Percentiles rank a stretch among this genome's conserved stretches.
Evolutionary conservation across 805 yeast genomes (phyloP).

Genomic region (Metschnikowia borealis): DNA sequence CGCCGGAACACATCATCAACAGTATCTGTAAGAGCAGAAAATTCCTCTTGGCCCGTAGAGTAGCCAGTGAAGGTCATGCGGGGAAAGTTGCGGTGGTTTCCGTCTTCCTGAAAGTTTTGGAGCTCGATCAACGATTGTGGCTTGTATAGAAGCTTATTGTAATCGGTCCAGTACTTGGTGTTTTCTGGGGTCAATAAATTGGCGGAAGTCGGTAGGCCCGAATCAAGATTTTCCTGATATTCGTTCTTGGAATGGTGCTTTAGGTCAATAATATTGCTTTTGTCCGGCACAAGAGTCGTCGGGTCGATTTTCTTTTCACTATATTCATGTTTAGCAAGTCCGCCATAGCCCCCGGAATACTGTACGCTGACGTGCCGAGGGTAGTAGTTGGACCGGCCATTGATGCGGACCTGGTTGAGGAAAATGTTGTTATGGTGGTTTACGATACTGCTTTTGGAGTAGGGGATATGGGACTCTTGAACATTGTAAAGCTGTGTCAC

Average conservation of each 20-base stretch:
- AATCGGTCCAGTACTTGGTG: constrained; percentile 77
- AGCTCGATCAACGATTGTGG: constrained; percentile 57
- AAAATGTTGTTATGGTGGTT: constrained; percentile 45
- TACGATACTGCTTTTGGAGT: constrained; percentile 40
- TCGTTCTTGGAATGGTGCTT: constrained; percentile 44
- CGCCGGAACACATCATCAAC: constrained; percentile 53
- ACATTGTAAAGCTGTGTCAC: constrained; percentile 75
- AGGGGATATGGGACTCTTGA: constrained; percentile 68
- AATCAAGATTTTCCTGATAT: constrained; percentile 64
- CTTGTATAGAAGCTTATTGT: constrained; percentile 59
- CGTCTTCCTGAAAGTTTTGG: constrained; percentile 49
- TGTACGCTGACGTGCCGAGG: constrained; percentile 88
- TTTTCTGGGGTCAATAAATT: constrained; percentile 32
- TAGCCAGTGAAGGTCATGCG: constrained; percentile 43
- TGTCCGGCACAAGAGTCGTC: constrained; percentile 5
- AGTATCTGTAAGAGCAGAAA: constrained; percentile 30
- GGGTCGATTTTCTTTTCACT: constrained; percentile 18
- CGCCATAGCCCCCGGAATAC: constrained; percentile 69
- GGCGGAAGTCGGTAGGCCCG: constrained; percentile 26
- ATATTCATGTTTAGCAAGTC: constrained; percentile 54
- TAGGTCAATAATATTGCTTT: constrained; percentile 25
- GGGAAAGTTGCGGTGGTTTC: constrained; percentile 27
- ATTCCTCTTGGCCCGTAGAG: constrained; percentile 61
- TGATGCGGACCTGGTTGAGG: constrained; percentile 17
- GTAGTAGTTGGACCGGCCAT: constrained; percentile 47